phyloP scores from a whole-genome alignment of 768 basidiomycete genomes.

The Tricholoma matsutake region DNA sequence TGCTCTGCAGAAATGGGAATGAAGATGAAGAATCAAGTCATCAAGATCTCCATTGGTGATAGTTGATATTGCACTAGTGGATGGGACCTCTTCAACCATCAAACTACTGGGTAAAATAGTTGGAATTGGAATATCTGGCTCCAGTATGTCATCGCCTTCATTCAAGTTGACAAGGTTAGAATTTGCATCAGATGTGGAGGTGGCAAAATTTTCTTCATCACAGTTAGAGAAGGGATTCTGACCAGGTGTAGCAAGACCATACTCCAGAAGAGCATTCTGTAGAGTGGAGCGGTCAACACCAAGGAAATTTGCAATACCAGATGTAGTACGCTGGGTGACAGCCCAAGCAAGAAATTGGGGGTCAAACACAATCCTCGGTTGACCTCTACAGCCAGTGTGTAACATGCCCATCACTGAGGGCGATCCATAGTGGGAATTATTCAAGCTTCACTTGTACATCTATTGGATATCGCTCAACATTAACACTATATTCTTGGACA shows the following conservation, averaged over 20 bases:
- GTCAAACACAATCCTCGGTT: slow-evolving; percentile 14
- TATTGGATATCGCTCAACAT: slow-evolving; percentile 11
- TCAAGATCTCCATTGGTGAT: too few species aligned
- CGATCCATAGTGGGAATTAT: slow-evolving; percentile 11
- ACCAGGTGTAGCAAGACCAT: slow-evolving; percentile 13
- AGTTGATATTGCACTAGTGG: too few species aligned
- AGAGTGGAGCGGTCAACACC: slow-evolving; percentile 11
- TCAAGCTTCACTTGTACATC: slow-evolving; percentile 8
- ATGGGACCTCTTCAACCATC: too few species aligned
- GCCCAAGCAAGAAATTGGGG: slow-evolving; percentile 18
- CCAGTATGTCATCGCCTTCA: slow-evolving; percentile 1
- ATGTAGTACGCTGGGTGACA: slow-evolving; percentile 10
- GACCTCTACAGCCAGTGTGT: slow-evolving; percentile 9
- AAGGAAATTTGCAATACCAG: slow-evolving; percentile 13
- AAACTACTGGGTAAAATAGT: not conserved
- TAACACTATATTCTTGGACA: slow-evolving; percentile 6
- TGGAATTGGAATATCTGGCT: slow-evolving; percentile 1
- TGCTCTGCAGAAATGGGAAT: too few species aligned
- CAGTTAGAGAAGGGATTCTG: not conserved
- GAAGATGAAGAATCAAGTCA: too few species aligned
- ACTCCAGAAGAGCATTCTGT: slow-evolving; percentile 9
- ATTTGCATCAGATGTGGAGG: not conserved
- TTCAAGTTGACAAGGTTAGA: not conserved
- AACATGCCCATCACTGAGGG: slow-evolving; percentile 7
- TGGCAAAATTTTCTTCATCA: not conserved